Evolutionary conservation across 2,329 filamentous ascomycete genomes (phyloP).

Genomic region (Penicillium sp.): DNA sequence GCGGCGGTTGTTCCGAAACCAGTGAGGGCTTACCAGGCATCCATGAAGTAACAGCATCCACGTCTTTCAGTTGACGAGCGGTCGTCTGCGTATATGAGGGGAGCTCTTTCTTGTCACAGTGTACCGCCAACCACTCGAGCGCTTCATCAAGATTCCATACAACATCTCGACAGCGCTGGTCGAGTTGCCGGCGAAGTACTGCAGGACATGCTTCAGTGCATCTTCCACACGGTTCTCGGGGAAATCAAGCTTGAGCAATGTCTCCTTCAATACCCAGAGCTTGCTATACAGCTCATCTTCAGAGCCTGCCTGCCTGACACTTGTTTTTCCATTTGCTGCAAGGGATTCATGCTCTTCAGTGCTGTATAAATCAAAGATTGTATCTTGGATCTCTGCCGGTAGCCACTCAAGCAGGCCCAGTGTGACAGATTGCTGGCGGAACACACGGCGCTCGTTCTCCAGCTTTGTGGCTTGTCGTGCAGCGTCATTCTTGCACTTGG

Average conservation of each 20-base stretch:
- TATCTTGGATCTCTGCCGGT: conserved; percentile 73
- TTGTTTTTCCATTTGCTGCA: conserved; percentile 26
- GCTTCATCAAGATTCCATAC: conserved; percentile 87
- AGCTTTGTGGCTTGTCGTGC: conserved; percentile 74
- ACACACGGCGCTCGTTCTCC: conserved; percentile 80
- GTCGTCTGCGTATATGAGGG: conserved; percentile 66
- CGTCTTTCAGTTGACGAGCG: conserved; percentile 29
- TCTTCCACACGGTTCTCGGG: conserved; percentile 63
- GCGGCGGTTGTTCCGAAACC: conserved; percentile 8
- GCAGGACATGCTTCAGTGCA: conserved; percentile 66
- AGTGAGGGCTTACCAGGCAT: conserved; percentile 36
- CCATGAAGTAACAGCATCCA: conserved; percentile 37
- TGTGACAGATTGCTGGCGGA: conserved; percentile 75
- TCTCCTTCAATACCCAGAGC: conserved; percentile 81
- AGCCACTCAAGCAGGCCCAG: conserved; percentile 78
- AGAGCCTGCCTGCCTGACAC: conserved; percentile 47
- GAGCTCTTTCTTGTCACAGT: conserved; percentile 69
- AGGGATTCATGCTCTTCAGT: conserved; percentile 44
- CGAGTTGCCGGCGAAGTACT: conserved; percentile 65
- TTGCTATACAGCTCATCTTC: conserved; percentile 79
- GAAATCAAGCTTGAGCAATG: conserved; percentile 70
- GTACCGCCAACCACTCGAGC: conserved; percentile 84
- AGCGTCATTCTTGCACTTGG: conserved; percentile 78
- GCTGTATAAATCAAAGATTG: conserved; percentile 67
- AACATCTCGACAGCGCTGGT: conserved; percentile 58